These are phyloP conservation scores for Cladochytrium replicatum DNA, from an alignment of 192 early-diverging fungal species.

Conservation along the genomic window DNA sequence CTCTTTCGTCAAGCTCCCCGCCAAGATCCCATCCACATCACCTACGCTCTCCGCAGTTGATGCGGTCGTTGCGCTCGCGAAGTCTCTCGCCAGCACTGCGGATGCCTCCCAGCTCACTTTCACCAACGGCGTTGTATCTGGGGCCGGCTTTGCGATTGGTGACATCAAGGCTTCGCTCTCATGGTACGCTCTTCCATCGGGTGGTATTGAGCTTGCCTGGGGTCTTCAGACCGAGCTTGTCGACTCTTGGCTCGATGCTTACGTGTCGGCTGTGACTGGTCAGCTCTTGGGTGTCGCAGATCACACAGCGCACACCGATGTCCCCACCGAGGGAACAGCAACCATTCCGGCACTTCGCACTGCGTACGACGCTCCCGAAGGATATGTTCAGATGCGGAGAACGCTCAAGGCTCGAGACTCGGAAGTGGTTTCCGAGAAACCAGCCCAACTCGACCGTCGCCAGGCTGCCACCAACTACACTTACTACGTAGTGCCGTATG, in stretches of 20 bases:
- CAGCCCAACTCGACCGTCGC: no score
- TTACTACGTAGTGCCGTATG: not conserved
- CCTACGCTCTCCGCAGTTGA: no score
- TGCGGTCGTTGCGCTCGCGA: no score
- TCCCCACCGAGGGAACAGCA: not conserved
- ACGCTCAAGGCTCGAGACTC: constrained; percentile 7
- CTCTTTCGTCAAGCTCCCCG: no score
- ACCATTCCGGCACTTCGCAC: not conserved
- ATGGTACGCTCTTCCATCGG: constrained; percentile 1
- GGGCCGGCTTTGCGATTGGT: no score
- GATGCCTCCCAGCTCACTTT: no score
- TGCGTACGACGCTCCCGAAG: constrained; percentile 4
- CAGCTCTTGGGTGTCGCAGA: constrained; percentile 5
- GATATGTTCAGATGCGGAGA: constrained; percentile 8
- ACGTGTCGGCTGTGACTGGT: constrained; percentile 3
- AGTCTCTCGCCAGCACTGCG: no score
- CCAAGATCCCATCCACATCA: no score
- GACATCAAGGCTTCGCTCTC: no score
- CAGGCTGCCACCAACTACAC: not conserved
- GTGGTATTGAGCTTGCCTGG: constrained; percentile 7
- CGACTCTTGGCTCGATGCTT: constrained; percentile 6
- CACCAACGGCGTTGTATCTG: no score
- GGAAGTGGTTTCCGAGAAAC: no score
- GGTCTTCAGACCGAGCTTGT: constrained; percentile 13
- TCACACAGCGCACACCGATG: not conserved